phyloP scores from a whole-genome alignment of 2,329 filamentous ascomycete species.

The Fusarium torreyae region DNA sequence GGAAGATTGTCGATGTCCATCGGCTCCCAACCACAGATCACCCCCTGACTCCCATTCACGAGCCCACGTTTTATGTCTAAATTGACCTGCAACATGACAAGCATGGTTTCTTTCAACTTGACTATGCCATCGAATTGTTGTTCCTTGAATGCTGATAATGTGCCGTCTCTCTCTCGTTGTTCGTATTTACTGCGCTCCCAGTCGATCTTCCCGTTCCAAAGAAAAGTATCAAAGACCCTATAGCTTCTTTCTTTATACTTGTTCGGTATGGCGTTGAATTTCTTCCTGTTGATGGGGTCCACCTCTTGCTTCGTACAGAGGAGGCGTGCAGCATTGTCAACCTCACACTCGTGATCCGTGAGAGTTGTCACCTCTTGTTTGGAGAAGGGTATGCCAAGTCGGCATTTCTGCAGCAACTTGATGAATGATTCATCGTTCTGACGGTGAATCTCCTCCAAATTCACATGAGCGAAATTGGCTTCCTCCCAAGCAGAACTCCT shows the following conservation, averaged over 20 bases:
- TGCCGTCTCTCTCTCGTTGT: neutral
- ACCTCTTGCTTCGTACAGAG: constrained; percentile 33
- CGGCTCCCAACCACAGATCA: constrained; percentile 39
- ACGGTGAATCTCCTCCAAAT: constrained; percentile 69
- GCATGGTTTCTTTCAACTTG: constrained; percentile 36
- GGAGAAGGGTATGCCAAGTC: constrained; percentile 61
- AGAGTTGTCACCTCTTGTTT: constrained; percentile 58
- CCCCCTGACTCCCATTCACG: constrained; percentile 47
- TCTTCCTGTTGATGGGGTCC: constrained; percentile 1
- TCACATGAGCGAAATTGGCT: constrained; percentile 67
- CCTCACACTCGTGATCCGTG: constrained; percentile 59
- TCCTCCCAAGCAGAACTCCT: constrained; percentile 68
- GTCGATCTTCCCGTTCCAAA: neutral
- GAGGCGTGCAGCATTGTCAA: constrained; percentile 46
- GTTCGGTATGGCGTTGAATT: constrained; percentile 24
- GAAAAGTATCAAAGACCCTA: constrained; percentile 31
- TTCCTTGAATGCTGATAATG: constrained; percentile 19
- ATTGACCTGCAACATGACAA: constrained; percentile 46
- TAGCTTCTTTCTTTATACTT: neutral
- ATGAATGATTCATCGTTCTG: constrained; percentile 70
- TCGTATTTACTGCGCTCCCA: neutral
- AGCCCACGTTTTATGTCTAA: constrained; percentile 27
- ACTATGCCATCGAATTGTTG: constrained; percentile 31
- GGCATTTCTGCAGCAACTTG: constrained; percentile 68
- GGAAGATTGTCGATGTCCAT: neutral